Percentiles rank a stretch among this genome's conserved stretches.
Conservation (phyloP, 1,284 basidiomycete species). For the Neolentinus lepideus region DNA sequence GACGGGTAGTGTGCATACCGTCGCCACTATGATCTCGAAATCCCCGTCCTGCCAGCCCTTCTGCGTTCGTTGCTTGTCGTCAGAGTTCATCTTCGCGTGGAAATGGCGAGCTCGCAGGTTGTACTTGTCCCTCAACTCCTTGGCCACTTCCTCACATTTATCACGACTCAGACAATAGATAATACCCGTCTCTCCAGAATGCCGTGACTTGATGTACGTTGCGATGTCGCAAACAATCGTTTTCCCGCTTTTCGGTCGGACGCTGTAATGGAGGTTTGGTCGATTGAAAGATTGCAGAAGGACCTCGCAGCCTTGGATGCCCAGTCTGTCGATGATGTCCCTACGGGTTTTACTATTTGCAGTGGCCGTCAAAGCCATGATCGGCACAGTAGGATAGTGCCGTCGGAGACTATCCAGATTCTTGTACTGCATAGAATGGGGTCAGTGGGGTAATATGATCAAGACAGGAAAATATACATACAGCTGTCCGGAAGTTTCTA, state of each 20-base stretch:
- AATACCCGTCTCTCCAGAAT: constrained; percentile 69
- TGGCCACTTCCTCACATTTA: constrained; percentile 78
- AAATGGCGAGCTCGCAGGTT: constrained; percentile 74
- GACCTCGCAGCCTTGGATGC: constrained; percentile 51
- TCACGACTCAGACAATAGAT: constrained; percentile 78
- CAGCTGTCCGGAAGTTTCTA: constrained; percentile 73
- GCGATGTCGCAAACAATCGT: constrained; percentile 58
- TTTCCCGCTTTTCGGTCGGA: constrained; percentile 58
- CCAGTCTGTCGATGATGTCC: constrained; percentile 74
- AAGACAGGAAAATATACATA: constrained; percentile 26
- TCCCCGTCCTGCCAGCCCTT: constrained; percentile 70
- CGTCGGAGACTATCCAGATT: constrained; percentile 62
- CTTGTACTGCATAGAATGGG: constrained; percentile 45
- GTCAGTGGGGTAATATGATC: not conserved
- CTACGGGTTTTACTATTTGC: constrained; percentile 72
- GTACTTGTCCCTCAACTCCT: constrained; percentile 46
- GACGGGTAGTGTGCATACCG: constrained; percentile 36
- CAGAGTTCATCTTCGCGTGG: constrained; percentile 72
- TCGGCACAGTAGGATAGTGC: constrained; percentile 74
- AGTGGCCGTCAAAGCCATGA: constrained; percentile 96
- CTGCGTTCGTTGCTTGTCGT: constrained; percentile 63
- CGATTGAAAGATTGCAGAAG: constrained; percentile 90
- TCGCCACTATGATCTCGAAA: constrained; percentile 87
- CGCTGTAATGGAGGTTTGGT: constrained; percentile 80
- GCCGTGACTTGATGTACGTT: constrained; percentile 58